Base-by-base conservation (phyloP, 148 eudicot species). In the Amaranthus cruentus region DNA sequence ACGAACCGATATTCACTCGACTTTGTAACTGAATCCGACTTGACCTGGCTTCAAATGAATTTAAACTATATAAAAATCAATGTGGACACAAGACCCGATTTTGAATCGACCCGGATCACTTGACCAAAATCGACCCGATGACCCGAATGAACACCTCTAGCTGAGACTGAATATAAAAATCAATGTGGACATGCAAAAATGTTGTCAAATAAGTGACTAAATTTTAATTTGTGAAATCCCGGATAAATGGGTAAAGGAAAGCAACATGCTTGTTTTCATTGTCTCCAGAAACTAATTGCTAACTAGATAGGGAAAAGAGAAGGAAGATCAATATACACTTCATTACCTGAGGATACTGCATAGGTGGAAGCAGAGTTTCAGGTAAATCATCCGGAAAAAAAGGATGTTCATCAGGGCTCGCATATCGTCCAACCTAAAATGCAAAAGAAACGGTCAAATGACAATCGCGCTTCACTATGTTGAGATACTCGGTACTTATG, bases 331-430 rank as follows among this genome's bases (percentile, higher is more conserved):
- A 18, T n/a, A 6, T 6, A 58, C 12, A 50, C 6, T 42, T 15
- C 28, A 65, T 82, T 81, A 91, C 98, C 88, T 81, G 89, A 12
- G 98, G 98, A 71, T 95, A 95, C 18, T 87, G 79, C 62, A 95
- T 52, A 74, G 96, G 93, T 47, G 97, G 97, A 80, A 91, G 78
- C 78, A 91, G 46, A 12, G 97, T 85, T 43, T 88, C 83, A 14
- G 93, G 97, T 66, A 95, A 86, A 68, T 81, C 92, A 58, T 83
- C 83, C 0, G 93, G 91, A 76, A 88, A 95, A 84, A 95, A 95
- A 58, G 97, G 93, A 85, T 91, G 98, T 77, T 95, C 98, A 76
- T 95, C 96, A 0, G 97, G 98, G 82, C 96, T 85, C 80, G 77
- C 78, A 73, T 90, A 95, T 77, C 98, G 83, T 71, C 98, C 98